Evolutionary conservation across 345 rosid species (phyloP), one percentile per base, ranked within the genome.

Genomic region (Ricinus communis): DNA sequence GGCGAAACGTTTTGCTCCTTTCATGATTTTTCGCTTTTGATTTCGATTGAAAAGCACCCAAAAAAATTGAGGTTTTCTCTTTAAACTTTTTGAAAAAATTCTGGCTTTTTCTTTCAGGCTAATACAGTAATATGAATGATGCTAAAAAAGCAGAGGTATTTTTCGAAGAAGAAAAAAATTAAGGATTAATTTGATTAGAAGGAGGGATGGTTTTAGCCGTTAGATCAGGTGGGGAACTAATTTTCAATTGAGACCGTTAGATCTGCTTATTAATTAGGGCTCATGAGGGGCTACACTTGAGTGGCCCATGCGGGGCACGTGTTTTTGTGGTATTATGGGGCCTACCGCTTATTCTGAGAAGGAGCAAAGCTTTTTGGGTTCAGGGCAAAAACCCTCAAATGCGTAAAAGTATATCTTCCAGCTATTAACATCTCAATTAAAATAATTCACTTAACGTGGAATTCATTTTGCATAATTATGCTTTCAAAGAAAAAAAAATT

Each of bases 1-100:
- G 51, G 91, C 90, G 67, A 83, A 75, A 36, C 95, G 93, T 77
- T 91, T 94, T 25, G 86, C 33, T 55, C 90, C 93, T 73, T 78
- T 91, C 93, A 87, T 87, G 76, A 77, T 80, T 68, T 38, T 52
- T 49, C 27, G 18, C 10, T 51, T 7, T 47, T 18, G 12, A 45
- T 6, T 22, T 55, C 22, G 53, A 14, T 53, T 47, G 71, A 40
- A 47, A 54, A 71, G n/a, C n/a, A 41, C 57, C 51, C 1, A 68
- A 45, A 70, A 65, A 66, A 66, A 70, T 13, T n/a, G n/a, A n/a
- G n/a, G n/a, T n/a, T n/a, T n/a, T n/a, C n/a, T n/a, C n/a, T 46
- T 64, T 65, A 28, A 8, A 10, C 57, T 47, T 65, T 47, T 52
- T 19, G 22, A 24, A 27, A 59, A 73, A 71, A 25, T 15, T 33